Base-by-base conservation (phyloP, 257 asterid genomes). In the Rauvolfia tetraphylla region DNA sequence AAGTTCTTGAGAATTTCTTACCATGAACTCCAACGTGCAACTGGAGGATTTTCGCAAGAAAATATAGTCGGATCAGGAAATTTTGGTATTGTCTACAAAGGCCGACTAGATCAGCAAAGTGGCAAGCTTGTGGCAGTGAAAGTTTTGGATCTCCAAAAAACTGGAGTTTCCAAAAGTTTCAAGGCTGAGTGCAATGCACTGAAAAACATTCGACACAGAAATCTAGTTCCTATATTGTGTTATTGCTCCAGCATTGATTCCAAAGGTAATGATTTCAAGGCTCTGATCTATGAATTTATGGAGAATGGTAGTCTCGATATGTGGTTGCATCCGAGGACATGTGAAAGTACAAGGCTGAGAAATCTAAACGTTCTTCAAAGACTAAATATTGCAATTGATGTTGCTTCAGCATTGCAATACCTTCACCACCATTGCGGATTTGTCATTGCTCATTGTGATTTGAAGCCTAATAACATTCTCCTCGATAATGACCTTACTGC, bases 381-480 rank as follows among this genome's bases (percentile, higher is more conserved):
- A n/a, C n/a, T n/a, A n/a, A n/a, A n/a, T n/a, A n/a, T n/a, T n/a
- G n/a, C n/a, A n/a, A n/a, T n/a, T n/a, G n/a, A n/a, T n/a, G n/a
- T n/a, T n/a, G n/a, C n/a, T n/a, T n/a, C n/a, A n/a, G 81, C 79
- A 29, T 51, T 80, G 11, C 78, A 76, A 22, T 82, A 79, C 53
- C 49, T 83, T 27, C 83, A 83, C 41, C 33, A 3, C 15, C 71
- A 85, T 3, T 82, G 79, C 4, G 82, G 57, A 31, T 54, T 76
- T 12, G 23, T 62, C 11, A 66, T 76, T 18, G 75, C 78, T 48
- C 87, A 85, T 69, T 85, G 86, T 2, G 84, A 85, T 75, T 3
- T 80, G 73, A 85, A 85, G 62, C 83, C 88, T 1, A 70, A 81
- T 7, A 85, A 82, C 31, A 62, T 85, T 15, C 81, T 82, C 46